These are phyloP conservation scores for Phoenix roebelenii DNA, from an alignment of 176 grass and related monocot species.

Conservation along the genomic window DNA sequence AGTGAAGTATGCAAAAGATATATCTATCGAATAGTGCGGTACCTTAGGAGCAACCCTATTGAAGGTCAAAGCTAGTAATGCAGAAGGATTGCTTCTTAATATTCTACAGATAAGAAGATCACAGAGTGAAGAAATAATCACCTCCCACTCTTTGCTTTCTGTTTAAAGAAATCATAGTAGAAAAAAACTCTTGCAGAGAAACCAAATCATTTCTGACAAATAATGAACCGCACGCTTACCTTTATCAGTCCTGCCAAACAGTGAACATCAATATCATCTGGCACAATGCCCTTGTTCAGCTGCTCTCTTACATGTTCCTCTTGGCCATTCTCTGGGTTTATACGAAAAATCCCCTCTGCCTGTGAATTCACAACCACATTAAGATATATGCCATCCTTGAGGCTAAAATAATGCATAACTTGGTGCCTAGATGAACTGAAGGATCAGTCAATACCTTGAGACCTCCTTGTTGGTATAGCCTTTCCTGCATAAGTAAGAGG, in stretches of 20 bases:
- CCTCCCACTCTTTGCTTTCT: too few relatives aligned
- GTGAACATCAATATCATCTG: slow-evolving; percentile 80
- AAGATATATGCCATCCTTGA: neutral
- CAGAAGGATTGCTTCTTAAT: too few relatives aligned
- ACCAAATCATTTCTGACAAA: too few relatives aligned
- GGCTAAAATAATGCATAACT: slow-evolving; percentile 6
- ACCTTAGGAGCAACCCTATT: too few relatives aligned
- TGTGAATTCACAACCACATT: slow-evolving; percentile 15
- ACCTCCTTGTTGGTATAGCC: slow-evolving; percentile 66
- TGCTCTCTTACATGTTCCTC: slow-evolving; percentile 79
- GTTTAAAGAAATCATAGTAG: too few relatives aligned
- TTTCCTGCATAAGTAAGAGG: slow-evolving; percentile 79
- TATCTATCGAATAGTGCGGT: too few relatives aligned
- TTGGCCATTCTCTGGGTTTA: slow-evolving; percentile 87
- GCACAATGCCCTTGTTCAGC: slow-evolving; percentile 69
- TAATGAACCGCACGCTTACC: slow-evolving; percentile 27
- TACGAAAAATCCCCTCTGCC: slow-evolving; percentile 89
- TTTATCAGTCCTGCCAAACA: slow-evolving; percentile 89
- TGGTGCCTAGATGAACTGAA: neutral
- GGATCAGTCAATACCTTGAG: slow-evolving; percentile 40
- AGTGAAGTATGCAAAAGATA: too few relatives aligned
- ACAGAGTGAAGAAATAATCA: too few relatives aligned
- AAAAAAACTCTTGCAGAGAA: too few relatives aligned
- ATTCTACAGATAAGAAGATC: too few relatives aligned
- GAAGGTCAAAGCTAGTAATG: too few relatives aligned